Evolutionary conservation across 345 rosid species (phyloP).

Genomic region (Clarkia xantiana): DNA sequence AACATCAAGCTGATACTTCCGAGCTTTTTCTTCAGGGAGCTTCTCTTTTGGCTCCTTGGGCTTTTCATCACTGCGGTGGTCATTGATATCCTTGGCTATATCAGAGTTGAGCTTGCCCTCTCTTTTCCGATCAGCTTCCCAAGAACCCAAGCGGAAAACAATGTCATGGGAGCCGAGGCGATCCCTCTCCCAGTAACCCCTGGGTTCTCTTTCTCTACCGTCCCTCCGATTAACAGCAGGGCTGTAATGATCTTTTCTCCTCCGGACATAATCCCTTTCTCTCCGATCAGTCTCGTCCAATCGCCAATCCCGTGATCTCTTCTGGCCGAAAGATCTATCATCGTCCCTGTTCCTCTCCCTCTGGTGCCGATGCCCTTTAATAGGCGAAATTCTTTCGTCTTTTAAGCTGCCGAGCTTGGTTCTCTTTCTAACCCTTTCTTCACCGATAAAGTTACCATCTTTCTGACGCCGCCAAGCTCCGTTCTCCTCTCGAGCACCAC

Average conservation of each 20-base stretch:
- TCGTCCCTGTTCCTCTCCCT: conserved; percentile 48
- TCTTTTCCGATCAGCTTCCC: conserved; percentile 59
- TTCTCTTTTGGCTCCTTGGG: conserved; percentile 54
- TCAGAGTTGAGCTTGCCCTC: conserved; percentile 34
- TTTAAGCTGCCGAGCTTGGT: conserved; percentile 23
- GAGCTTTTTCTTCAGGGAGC: conserved; percentile 73
- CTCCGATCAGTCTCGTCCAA: conserved; percentile 43
- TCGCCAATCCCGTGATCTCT: conserved; percentile 34
- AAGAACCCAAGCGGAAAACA: conserved; percentile 59
- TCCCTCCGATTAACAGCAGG: conserved; percentile 32
- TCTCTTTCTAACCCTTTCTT: conserved; percentile 39
- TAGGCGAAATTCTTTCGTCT: conserved; percentile 20
- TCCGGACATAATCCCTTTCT: conserved; percentile 44
- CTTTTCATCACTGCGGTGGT: conserved; percentile 29
- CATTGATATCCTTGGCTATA: conserved; percentile 26
- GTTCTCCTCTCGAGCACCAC: background rate
- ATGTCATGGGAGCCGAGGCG: conserved; percentile 51
- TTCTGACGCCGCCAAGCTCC: conserved; percentile 13
- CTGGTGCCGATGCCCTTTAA: conserved; percentile 26
- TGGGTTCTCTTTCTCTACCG: conserved; percentile 43
- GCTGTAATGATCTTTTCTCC: conserved; percentile 29
- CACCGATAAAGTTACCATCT: conserved; percentile 21
- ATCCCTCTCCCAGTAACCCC: conserved; percentile 98
- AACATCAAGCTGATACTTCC: conserved; percentile 85
- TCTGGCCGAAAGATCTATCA: conserved; percentile 36